Conservation (phyloP, 2,329 filamentous ascomycete species). For the Pseudogymnoascus verrucosus region DNA sequence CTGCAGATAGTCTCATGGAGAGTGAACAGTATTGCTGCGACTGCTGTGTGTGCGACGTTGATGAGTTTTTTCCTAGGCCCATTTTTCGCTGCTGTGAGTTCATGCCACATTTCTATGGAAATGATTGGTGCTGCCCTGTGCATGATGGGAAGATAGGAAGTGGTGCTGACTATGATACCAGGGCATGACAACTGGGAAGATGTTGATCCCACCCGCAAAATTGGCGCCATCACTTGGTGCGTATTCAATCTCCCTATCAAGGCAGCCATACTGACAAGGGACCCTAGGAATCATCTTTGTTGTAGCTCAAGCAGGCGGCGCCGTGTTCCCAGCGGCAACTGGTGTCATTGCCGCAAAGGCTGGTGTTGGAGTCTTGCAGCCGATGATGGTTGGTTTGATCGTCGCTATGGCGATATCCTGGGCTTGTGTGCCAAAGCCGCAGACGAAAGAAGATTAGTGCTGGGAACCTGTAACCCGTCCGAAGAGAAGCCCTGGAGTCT, state of each 20-base stretch:
- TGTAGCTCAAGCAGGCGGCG: conserved; percentile 46
- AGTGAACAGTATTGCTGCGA: conserved; percentile 37
- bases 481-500: not conserved
- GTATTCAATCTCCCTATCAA: conserved; percentile 12
- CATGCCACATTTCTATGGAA: not conserved
- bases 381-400: conserved; percentile 42
- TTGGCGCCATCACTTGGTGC: conserved; percentile 40
- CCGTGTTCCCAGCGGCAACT: conserved; percentile 47
- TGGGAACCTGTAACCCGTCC: not conserved
- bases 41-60: not conserved
- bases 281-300: conserved; percentile 44
- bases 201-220: conserved; percentile 40
- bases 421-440: conserved; percentile 33
- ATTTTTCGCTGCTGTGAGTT: conserved; percentile 46
- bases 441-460: conserved; percentile 1
- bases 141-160: not conserved
- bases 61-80: conserved; percentile 52
- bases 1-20: conserved; percentile 56
- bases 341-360: conserved; percentile 40
- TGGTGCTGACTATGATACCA: conserved; percentile 21
- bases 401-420: conserved; percentile 39
- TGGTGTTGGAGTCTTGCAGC: conserved; percentile 43
- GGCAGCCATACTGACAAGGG: conserved; percentile 6
- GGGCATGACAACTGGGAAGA: conserved; percentile 47
- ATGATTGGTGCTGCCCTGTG: not conserved